Percentiles rank a stretch among this genome's conserved stretches.
Evolutionary conservation across 805 yeast species (phyloP).

Genomic region (Wickerhamiella sergipiensis): DNA sequence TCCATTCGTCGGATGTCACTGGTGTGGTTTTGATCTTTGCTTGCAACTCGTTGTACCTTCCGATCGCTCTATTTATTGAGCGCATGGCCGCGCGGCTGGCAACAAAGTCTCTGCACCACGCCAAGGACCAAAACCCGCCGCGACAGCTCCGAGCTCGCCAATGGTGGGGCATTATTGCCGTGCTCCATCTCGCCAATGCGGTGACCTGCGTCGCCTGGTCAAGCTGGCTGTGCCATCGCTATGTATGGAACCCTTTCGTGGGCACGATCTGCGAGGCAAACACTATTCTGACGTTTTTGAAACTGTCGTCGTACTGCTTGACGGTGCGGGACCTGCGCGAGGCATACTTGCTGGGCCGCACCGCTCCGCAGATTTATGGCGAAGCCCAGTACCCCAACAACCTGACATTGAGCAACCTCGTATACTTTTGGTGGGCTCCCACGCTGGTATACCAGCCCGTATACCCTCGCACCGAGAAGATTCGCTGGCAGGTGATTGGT

Average conservation of each 20-base stretch:
- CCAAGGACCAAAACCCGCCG: constrained; percentile 2
- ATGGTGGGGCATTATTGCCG: constrained; percentile 22
- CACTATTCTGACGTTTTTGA: constrained; percentile 30
- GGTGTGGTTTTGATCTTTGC: constrained; percentile 19
- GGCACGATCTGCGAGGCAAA: constrained; percentile 31
- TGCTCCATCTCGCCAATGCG: constrained; percentile 25
- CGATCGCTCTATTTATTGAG: constrained; percentile 28
- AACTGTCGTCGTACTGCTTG: constrained; percentile 30
- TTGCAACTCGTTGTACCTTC: constrained; percentile 24
- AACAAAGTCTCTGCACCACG: not conserved
- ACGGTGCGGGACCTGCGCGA: constrained; percentile 33
- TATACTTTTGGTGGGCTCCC: constrained; percentile 34
- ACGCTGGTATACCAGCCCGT: constrained; percentile 37
- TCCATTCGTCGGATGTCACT: constrained; percentile 22
- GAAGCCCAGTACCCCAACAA: constrained; percentile 29
- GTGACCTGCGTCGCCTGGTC: constrained; percentile 6
- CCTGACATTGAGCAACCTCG: constrained; percentile 25
- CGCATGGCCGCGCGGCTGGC: constrained; percentile 17
- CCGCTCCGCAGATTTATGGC: constrained; percentile 24
- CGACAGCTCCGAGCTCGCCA: constrained; percentile 9
- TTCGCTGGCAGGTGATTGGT: constrained; percentile 23
- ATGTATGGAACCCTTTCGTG: constrained; percentile 29
- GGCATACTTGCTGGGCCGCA: constrained; percentile 15
- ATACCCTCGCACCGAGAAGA: constrained; percentile 27
- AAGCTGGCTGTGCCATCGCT: constrained; percentile 16